phyloP scores from a whole-genome alignment of 169 alveolate species.

The Plasmodium gaboni region DNA sequence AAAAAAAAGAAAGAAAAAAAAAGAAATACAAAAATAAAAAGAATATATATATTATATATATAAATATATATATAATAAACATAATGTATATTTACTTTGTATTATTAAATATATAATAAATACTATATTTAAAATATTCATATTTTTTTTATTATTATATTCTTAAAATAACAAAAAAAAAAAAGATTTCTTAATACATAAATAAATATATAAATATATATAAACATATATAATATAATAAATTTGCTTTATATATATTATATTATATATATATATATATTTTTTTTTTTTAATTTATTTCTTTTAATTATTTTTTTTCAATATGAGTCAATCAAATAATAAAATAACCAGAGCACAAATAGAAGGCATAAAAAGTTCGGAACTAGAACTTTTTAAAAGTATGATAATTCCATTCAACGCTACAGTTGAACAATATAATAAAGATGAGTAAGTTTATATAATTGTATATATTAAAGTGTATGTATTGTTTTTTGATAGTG shows the following conservation, averaged over 20 bases:
- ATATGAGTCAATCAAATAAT: slow-evolving; percentile 65
- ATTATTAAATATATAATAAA: not conserved
- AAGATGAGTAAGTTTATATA: slow-evolving; percentile 32
- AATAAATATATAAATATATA: not conserved
- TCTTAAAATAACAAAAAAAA: too few species aligned
- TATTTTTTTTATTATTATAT: not conserved
- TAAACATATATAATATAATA: not conserved
- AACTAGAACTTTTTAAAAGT: slow-evolving; percentile 58
- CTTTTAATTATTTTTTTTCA: slow-evolving; percentile 2
- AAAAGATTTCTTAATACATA: not conserved
- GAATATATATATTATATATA: not conserved
- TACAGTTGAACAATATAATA: slow-evolving; percentile 33
- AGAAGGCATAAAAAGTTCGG: slow-evolving; percentile 34
- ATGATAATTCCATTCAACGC: slow-evolving; percentile 52
- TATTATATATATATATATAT: not conserved
- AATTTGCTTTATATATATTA: not conserved
- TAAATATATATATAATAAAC: not conserved
- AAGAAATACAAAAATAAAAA: not conserved
- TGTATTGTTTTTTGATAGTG: not conserved
- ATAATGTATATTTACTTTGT: not conserved
- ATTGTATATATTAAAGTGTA: not conserved
- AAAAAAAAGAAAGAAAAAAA: too few species aligned
- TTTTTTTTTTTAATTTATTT: not conserved
- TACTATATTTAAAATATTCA: not conserved
- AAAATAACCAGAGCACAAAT: slow-evolving; percentile 51